Evolutionary conservation across 179 eudicot species (phyloP), one percentile per base, ranked within the genome.

Genomic region (Actinidia polygama): DNA sequence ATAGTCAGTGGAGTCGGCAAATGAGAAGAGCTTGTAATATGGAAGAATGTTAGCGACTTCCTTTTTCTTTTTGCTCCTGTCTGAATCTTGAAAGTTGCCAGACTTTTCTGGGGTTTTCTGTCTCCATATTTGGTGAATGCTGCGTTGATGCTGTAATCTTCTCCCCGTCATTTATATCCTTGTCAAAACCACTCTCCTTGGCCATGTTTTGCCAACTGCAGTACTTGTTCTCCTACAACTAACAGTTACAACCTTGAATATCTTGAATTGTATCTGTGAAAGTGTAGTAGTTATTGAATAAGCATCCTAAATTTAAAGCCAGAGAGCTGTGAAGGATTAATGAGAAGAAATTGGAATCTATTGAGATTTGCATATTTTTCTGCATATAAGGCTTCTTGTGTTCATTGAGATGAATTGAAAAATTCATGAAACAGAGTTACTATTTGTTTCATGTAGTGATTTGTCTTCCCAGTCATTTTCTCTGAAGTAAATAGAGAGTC

Each of bases 11-110:
- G 76, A 55, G 81, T 87, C 89, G 7, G 91, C 88, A 61, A 80
- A 89, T 36, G 88, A 80, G 59, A 89, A 89, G 15, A 88, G 83
- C 82, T 82, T 79, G 21, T 77, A 77, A 71, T 47, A 87, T 57
- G 89, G 80, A 83, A 87, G 81, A 51, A 66, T 83, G 0, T 75
- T 54, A 15, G 18, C 24, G 23, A 19, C 55, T 75, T 58, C 75
- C 12, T 75, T 58, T 80, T 83, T 57, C 71, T 81, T 74, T 49
- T 57, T 30, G 75, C 63, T 68, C 15, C 51, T 57, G 63, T 71
- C 80, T 14, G 53, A 30, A 63, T 51, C 58, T 71, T 54, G 36
- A 64, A 36, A n/a, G 44, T 53, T 62, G 44, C 26, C 9, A 8
- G 54, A 24, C 36, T 50, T 57, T 54, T 79, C 75, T 12, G 79